phyloP scores from a whole-genome alignment of 2,329 filamentous ascomycete genomes.

The Cladosporium oxysporum region DNA sequence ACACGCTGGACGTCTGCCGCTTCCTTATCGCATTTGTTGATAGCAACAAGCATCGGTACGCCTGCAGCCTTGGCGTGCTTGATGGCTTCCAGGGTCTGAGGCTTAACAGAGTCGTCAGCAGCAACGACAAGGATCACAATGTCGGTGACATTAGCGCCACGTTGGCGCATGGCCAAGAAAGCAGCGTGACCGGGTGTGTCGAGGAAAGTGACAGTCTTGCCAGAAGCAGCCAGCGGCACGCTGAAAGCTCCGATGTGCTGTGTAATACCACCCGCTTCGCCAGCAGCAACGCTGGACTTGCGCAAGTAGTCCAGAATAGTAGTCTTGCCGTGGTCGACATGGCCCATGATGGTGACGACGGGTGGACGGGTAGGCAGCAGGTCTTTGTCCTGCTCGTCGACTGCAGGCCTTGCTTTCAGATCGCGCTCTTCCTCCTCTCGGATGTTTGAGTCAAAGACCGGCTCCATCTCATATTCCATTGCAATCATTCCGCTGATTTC shows the following conservation, averaged over 20 bases:
- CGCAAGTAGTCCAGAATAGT: slow-evolving; percentile 92
- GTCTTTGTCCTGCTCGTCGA: slow-evolving; percentile 62
- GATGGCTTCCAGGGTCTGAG: slow-evolving; percentile 92
- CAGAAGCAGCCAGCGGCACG: slow-evolving; percentile 67
- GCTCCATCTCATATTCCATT: slow-evolving; percentile 89
- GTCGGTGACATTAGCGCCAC: slow-evolving; percentile 93
- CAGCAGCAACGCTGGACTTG: slow-evolving; percentile 86
- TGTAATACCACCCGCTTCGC: slow-evolving; percentile 94
- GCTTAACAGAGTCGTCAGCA: slow-evolving; percentile 95
- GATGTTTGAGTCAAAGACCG: slow-evolving; percentile 59
- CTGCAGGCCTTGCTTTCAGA: slow-evolving; percentile 67
- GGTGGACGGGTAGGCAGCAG: slow-evolving; percentile 75
- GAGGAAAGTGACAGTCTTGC: slow-evolving; percentile 87
- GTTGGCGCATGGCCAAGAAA: slow-evolving; percentile 92
- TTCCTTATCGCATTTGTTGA: slow-evolving; percentile 95
- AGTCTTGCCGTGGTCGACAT: slow-evolving; percentile 98
- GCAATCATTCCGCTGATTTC: slow-evolving; percentile 90
- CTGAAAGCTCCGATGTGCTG: slow-evolving; percentile 98
- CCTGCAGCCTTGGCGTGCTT: slow-evolving; percentile 86
- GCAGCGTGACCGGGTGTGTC: slow-evolving; percentile 96
- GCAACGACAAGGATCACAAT: slow-evolving; percentile 96
- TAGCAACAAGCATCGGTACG: slow-evolving; percentile 94
- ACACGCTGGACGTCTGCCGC: slow-evolving; percentile 78
- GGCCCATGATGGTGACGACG: slow-evolving; percentile 98
- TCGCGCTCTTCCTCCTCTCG: slow-evolving; percentile 64